Evolutionary conservation across 352 stramenopile species (phyloP).

Genomic region (Pythium monospermum): DNA sequence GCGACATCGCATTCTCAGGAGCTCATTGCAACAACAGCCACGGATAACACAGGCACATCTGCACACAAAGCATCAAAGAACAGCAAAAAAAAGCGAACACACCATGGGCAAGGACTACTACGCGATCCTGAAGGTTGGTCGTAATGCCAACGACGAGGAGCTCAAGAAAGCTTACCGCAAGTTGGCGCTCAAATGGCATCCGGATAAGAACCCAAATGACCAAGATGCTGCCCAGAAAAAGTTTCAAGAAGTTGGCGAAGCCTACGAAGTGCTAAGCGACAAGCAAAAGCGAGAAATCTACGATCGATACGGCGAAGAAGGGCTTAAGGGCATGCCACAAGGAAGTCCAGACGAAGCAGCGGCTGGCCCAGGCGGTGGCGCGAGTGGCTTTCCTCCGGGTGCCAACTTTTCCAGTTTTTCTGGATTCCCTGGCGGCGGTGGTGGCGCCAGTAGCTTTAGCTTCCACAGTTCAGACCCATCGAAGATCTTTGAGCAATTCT

Average conservation of each 20-base stretch:
- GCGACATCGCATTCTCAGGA: too few species aligned
- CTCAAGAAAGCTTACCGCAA: slow-evolving; percentile 87
- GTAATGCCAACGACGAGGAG: slow-evolving; percentile 67
- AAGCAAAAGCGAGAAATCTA: slow-evolving; percentile 91
- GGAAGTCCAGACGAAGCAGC: slow-evolving; percentile 10
- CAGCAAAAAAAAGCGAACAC: neutral
- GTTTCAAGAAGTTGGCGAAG: slow-evolving; percentile 92
- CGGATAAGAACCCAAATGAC: slow-evolving; percentile 91
- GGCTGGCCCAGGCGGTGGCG: slow-evolving; percentile 25
- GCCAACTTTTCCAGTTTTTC: slow-evolving; percentile 65
- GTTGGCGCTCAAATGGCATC: slow-evolving; percentile 90
- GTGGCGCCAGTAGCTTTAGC: slow-evolving; percentile 35
- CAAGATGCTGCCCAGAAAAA: slow-evolving; percentile 80
- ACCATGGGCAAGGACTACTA: slow-evolving; percentile 87
- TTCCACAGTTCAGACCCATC: slow-evolving; percentile 78
- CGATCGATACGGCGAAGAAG: slow-evolving; percentile 91
- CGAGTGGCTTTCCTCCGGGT: slow-evolving; percentile 1
- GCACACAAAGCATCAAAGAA: slow-evolving; percentile 9
- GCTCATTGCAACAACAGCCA: too few species aligned
- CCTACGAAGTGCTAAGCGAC: slow-evolving; percentile 92
- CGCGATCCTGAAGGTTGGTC: slow-evolving; percentile 60
- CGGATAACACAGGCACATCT: too few species aligned
- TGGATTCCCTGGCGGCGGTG: slow-evolving; percentile 60
- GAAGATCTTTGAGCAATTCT: slow-evolving; percentile 91
- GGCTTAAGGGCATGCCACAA: slow-evolving; percentile 61